These are phyloP conservation scores for Solanum ossicruentum DNA, from an alignment of 257 asterid species.

Conservation along the genomic window DNA sequence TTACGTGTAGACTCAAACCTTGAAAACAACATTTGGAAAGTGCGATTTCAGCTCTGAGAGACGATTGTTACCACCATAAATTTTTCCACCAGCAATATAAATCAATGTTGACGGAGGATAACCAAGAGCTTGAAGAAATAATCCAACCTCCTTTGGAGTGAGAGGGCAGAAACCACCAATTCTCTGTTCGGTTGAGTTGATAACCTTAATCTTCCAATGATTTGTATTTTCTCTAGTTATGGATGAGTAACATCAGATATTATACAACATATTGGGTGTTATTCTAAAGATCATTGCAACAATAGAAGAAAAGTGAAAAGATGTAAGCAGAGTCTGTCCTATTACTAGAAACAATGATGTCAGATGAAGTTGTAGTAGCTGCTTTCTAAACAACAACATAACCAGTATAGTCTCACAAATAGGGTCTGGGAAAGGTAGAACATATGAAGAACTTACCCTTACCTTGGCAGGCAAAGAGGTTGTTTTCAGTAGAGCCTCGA, in stretches of 20 bases:
- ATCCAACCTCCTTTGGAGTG: constrained; percentile 92
- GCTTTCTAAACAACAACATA: not conserved
- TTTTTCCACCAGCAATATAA: constrained; percentile 92
- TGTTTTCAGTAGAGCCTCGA: not conserved
- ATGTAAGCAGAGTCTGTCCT: not conserved
- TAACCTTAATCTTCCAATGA: constrained; percentile 86
- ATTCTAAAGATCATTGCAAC: not conserved
- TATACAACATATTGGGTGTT: not conserved
- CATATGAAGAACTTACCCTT: not conserved
- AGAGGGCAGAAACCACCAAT: constrained; percentile 80
- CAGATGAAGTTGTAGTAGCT: not conserved
- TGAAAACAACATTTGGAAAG: constrained; percentile 66
- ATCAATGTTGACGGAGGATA: constrained; percentile 65
- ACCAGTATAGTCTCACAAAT: not conserved
- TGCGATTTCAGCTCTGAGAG: constrained; percentile 76
- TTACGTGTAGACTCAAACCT: constrained; percentile 26
- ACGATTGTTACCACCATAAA: constrained; percentile 71
- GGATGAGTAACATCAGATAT: constrained; percentile 1
- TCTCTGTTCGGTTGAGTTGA: constrained; percentile 82
- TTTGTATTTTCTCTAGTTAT: constrained; percentile 59
- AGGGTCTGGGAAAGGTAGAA: not conserved
- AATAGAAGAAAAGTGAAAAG: not conserved
- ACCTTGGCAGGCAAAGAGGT: not conserved
- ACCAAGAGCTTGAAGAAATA: constrained; percentile 83
- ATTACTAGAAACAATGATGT: not conserved